Base-by-base conservation (phyloP, 768 basidiomycete species). In the Rhodotorula toruloides region DNA sequence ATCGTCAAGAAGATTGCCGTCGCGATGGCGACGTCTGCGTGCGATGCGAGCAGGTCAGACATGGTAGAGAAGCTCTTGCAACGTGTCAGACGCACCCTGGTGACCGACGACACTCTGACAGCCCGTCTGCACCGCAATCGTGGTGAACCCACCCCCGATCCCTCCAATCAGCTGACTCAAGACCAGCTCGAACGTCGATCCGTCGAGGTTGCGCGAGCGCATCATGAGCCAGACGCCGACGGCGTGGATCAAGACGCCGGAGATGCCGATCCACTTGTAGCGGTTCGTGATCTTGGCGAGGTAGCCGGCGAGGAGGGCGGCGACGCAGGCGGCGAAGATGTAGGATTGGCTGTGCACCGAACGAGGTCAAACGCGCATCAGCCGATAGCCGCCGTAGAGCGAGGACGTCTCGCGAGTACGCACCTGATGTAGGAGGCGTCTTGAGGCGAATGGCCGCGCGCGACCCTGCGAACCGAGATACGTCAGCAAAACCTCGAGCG, bases 171-270 rank as follows among this genome's bases (percentile, higher is more conserved):
- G 39, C 54, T 75, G 74, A 37, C 63, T 66, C 36, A 68, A 1
- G 7, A 74, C 71, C 22, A 75, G 55, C 34, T 74, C 74, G 36
- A 50, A 68, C 11, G 74, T 75, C 53, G 73, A 48, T 21, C 55
- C 67, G 25, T 72, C 57, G 29, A 75, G 61, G n/a, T 67, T 63
- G 16, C 74, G 43, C 52, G 70, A 48, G 31, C 69, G 59, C 57
- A 75, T 73, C 74, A 75, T 75, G 58, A 75, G 64, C 55, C 65
- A 60, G 9, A 70, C 71, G 9, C 74, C 74, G 32, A 67, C 54
- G 17, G 66, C 67, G 49, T 74, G 74, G 34, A 74, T n/a, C 16
- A 71, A 39, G 32, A 75, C 71, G 42, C 74, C 74, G 32, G 57
- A 21, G 49, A 74, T 53, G 22, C 63, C 73, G 66, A 72, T 68